Evolutionary conservation across 2,329 filamentous ascomycete species (phyloP), one percentile per base, ranked within the genome.

Genomic region (Colletotrichum trifolii): DNA sequence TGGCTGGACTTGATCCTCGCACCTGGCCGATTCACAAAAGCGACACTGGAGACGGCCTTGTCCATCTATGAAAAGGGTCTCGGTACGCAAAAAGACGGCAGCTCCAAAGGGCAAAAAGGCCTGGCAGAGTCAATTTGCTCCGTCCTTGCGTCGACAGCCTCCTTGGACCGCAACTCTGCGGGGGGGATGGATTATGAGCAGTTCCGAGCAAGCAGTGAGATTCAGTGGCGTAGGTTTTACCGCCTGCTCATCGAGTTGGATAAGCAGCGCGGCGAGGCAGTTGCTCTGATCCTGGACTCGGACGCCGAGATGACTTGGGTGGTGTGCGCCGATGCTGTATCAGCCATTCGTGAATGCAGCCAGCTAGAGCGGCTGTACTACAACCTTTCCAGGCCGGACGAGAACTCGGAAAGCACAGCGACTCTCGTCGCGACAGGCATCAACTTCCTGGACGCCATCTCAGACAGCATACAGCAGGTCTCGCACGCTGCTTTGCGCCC

Each of bases 141-240:
- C 6, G 87, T 91, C 1, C 83, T 97, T 40, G 87, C 89, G 13
- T 86, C 88, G 7, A 91, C 91, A 10, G 88, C 92, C 12, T 83
- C 86, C 1, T 79, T 94, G 40, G 85, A 87, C 48, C 88, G 87
- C 58, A 82, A 81, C 36, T 80, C 87, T 9, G 84, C 87, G 12
- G 88, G 88, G 12, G 85, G 85, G 35, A 87, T 92, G 77, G 91
- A 96, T 72, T 93, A 92, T 70, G 88, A 91, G 33, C 85, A 89
- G 62, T 96, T 94, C 74, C 86, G 91, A 61, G 81, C 83, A 39
- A 89, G 92, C 38, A 89, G 91, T 57, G 91, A 96, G 73, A 85
- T 87, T 10, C 94, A 97, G 75, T 99, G 96, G 96, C 89, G 91
- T 68, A 88, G 92, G 54, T 97, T 97, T 77, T 97, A 94, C 80